Evolutionary conservation across 495 filamentous ascomycete species (phyloP).

Genomic region (Annulohypoxylon moriforme): DNA sequence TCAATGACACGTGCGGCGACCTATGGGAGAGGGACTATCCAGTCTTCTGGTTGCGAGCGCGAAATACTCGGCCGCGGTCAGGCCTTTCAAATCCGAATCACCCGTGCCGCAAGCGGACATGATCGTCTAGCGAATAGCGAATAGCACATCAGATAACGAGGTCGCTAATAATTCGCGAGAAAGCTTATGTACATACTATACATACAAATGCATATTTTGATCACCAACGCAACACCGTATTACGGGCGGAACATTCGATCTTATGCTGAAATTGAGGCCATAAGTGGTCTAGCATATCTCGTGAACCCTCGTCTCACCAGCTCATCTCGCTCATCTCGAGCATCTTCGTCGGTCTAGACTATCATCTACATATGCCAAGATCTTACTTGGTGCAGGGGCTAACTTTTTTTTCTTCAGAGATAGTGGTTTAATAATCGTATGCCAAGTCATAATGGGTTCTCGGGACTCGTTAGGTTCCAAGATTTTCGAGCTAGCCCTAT

Average conservation of each 20-base stretch:
- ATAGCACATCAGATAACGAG: not conserved
- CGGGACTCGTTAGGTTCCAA: not conserved
- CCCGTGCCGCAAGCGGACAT: constrained; percentile 31
- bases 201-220: not conserved
- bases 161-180: no score
- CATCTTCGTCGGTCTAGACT: constrained; percentile 18
- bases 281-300: constrained; percentile 3
- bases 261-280: not conserved
- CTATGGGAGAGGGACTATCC: not conserved
- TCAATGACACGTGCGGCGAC: not conserved
- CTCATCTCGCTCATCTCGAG: not conserved
- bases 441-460: not conserved
- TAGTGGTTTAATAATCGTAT: not conserved
- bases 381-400: not conserved
- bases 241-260: constrained; percentile 11
- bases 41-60: not conserved
- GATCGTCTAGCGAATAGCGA: constrained; percentile 5
- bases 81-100: not conserved
- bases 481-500: constrained; percentile 7
- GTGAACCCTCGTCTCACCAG: not conserved
- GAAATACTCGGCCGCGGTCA: not conserved
- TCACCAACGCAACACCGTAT: constrained; percentile 14
- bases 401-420: not conserved
- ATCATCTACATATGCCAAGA: constrained; percentile 27
- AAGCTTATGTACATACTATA: not conserved